A percentile compares a stretch with the other conserved stretches of the same genome.
Conservation (phyloP, 2,329 filamentous ascomycete genomes). For the Verticillium nonalfalfae region DNA sequence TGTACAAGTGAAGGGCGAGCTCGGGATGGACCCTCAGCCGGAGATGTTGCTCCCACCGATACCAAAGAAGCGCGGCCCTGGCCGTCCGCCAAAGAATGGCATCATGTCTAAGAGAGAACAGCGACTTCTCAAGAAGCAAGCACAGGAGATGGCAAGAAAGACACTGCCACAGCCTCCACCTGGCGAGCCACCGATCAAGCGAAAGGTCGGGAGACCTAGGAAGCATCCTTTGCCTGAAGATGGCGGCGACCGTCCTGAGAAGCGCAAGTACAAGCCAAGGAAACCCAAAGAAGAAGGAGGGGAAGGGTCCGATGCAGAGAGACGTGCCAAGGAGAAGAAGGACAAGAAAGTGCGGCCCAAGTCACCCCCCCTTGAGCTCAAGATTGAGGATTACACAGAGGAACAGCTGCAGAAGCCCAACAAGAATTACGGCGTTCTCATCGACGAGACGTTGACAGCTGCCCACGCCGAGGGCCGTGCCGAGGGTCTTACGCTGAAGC, state of each 20-base stretch:
- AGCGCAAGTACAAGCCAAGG: constrained; percentile 60
- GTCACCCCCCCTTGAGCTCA: constrained; percentile 52
- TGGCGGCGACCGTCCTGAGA: constrained; percentile 48
- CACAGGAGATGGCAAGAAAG: constrained; percentile 45
- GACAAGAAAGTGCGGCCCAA: constrained; percentile 53
- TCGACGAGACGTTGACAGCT: constrained; percentile 52
- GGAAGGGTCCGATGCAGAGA: constrained; percentile 50
- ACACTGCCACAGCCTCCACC: constrained; percentile 39
- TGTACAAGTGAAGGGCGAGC: constrained; percentile 13
- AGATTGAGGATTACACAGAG: constrained; percentile 47
- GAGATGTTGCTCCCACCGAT: constrained; percentile 8
- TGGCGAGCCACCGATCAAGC: constrained; percentile 48
- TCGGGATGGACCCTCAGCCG: constrained; percentile 5
- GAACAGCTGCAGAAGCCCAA: constrained; percentile 55
- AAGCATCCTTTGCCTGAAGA: constrained; percentile 57
- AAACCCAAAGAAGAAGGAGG: constrained; percentile 50
- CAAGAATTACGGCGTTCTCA: constrained; percentile 56
- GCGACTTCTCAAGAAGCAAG: constrained; percentile 54
- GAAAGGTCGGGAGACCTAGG: constrained; percentile 58
- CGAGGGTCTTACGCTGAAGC: constrained; percentile 47
- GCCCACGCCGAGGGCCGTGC: constrained; percentile 42
- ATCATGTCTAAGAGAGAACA: constrained; percentile 76
- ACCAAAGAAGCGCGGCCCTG: constrained; percentile 67
- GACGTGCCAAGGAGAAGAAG: constrained; percentile 50
- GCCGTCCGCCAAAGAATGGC: constrained; percentile 76